These are phyloP conservation scores for Borealophlyctis nickersoniae DNA, from an alignment of 192 early-diverging fungal species.

Conservation along the genomic window DNA sequence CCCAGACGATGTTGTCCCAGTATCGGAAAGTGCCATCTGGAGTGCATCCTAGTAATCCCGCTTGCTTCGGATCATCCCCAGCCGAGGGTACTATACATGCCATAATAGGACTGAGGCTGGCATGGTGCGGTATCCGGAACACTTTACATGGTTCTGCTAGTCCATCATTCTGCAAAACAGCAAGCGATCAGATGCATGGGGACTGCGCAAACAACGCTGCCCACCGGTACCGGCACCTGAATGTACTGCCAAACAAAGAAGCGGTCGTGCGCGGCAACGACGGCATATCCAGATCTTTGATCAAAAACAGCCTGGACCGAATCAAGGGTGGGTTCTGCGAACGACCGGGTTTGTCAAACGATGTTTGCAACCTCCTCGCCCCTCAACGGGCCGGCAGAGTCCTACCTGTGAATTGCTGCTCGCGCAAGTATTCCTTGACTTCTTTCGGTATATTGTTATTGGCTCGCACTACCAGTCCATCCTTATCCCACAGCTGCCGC, in stretches of 20 bases:
- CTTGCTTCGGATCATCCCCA: neutral
- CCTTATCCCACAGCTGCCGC: too few species aligned
- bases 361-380: too few species aligned
- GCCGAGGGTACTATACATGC: neutral
- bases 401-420: too few species aligned
- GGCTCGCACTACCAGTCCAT: too few species aligned
- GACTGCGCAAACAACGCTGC: neutral
- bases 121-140: neutral
- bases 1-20: constrained; percentile 1
- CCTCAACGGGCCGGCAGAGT: too few species aligned
- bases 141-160: neutral
- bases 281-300: neutral
- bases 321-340: too few species aligned
- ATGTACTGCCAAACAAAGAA: neutral
- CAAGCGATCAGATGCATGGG: neutral
- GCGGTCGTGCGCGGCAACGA: neutral
- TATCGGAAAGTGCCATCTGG: neutral
- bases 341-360: too few species aligned
- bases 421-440: too few species aligned
- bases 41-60: constrained; percentile 1
- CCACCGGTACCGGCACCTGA: neutral
- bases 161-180: neutral
- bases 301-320: neutral
- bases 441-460: too few species aligned
- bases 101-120: neutral